Conservation (phyloP, 1,139 yeast species). For the Barnettozyma hawaiiensis region DNA sequence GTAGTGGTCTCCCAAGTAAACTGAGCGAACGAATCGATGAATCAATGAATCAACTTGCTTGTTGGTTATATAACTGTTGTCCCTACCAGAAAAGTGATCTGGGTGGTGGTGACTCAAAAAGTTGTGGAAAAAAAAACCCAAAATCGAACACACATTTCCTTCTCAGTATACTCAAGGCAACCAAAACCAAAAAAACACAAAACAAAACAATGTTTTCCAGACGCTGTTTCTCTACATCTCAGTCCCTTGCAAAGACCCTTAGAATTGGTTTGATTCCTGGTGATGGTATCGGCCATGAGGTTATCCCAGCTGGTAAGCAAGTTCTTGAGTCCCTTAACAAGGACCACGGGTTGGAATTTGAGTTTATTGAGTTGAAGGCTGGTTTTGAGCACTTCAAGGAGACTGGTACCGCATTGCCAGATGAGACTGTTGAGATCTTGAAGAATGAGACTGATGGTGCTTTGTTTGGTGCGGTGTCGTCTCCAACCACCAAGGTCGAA, state of each 20-base stretch:
- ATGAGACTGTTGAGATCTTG: conserved; percentile 78
- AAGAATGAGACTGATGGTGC: conserved; percentile 91
- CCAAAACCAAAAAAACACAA: too few species aligned
- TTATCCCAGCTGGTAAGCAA: conserved; percentile 88
- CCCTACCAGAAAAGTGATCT: background rate
- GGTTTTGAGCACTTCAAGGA: conserved; percentile 90
- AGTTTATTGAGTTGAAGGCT: conserved; percentile 83
- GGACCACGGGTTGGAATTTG: conserved; percentile 69
- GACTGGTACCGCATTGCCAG: conserved; percentile 94
- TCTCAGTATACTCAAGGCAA: too few species aligned
- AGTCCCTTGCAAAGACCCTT: conserved; percentile 10
- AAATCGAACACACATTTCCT: background rate
- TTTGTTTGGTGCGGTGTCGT: conserved; percentile 92
- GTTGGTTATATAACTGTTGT: background rate
- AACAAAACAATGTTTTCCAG: conserved; percentile 4
- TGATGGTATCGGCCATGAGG: conserved; percentile 97
- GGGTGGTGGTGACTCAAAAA: background rate
- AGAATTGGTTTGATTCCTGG: conserved; percentile 75
- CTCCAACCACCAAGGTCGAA: conserved; percentile 88
- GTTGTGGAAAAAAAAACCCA: too few species aligned
- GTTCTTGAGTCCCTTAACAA: conserved; percentile 77
- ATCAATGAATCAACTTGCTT: too few species aligned
- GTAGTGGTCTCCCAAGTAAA: too few species aligned
- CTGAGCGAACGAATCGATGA: too few species aligned
- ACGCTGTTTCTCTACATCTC: conserved; percentile 11